Conservation (phyloP, 352 stramenopile genomes). For the Phytophthora aleatoria region DNA sequence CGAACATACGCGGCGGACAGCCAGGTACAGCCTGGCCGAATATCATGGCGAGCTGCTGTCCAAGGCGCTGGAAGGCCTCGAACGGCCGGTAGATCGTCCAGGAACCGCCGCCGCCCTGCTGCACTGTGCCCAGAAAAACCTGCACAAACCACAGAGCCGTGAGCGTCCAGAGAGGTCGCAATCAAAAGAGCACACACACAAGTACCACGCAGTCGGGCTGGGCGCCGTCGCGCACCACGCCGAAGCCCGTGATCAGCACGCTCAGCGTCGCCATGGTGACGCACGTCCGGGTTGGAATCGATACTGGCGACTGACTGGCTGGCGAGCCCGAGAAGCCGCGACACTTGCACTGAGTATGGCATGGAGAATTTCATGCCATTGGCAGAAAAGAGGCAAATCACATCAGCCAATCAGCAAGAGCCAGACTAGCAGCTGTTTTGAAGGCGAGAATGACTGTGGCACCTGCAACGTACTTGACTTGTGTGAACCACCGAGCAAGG, state of each 20-base stretch:
- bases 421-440: constrained; percentile 26
- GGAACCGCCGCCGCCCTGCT: constrained; percentile 64
- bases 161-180: not conserved
- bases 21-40: constrained; percentile 65
- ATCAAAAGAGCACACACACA: constrained; percentile 1
- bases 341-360: constrained; percentile 19
- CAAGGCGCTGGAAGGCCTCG: constrained; percentile 78
- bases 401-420: constrained; percentile 23
- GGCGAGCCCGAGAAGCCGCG: constrained; percentile 14
- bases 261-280: constrained; percentile 66
- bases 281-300: constrained; percentile 4
- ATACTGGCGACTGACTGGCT: constrained; percentile 36
- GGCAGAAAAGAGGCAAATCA: constrained; percentile 22
- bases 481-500: not conserved
- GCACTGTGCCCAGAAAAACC: constrained; percentile 80
- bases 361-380: constrained; percentile 16
- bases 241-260: constrained; percentile 77
- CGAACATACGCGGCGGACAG: constrained; percentile 61
- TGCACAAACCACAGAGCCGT: constrained; percentile 25
- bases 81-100: constrained; percentile 83
- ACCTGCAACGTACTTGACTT: constrained; percentile 7
- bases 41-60: constrained; percentile 70
- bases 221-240: constrained; percentile 57
- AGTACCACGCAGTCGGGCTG: constrained; percentile 59
- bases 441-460: constrained; percentile 18